A percentile compares a stretch with the other conserved stretches of the same genome.
Evolutionary conservation across 176 grass and related monocot species (phyloP).

Genomic region (Rhynchospora breviuscula): DNA sequence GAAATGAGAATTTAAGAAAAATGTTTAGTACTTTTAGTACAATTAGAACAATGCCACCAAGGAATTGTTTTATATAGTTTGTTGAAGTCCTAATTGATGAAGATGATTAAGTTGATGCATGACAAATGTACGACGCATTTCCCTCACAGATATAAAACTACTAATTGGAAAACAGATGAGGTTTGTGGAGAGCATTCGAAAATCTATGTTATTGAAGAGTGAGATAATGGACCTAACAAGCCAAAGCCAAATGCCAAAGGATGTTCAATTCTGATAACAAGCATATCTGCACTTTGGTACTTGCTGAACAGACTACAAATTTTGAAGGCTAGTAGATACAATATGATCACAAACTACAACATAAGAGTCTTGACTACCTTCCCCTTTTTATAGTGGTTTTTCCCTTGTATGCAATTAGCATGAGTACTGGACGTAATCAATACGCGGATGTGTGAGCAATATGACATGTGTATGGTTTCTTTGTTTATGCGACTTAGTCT

Average conservation of each 20-base stretch:
- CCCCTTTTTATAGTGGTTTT: slow-evolving; percentile 19
- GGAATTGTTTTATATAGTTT: not conserved
- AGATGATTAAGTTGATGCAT: not conserved
- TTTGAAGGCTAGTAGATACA: not conserved
- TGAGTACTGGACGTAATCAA: not conserved
- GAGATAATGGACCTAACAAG: slow-evolving; percentile 12
- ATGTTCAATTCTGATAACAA: slow-evolving; percentile 30
- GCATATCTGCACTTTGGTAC: slow-evolving; percentile 13
- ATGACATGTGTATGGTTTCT: not conserved
- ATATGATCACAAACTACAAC: slow-evolving; percentile 3
- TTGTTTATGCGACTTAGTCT: not conserved
- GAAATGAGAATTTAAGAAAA: not conserved
- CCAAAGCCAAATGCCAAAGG: slow-evolving; percentile 26
- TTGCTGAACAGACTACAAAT: not conserved
- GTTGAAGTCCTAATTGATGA: not conserved
- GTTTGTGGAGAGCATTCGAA: not conserved
- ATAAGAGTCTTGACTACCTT: not conserved
- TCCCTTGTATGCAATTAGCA: not conserved
- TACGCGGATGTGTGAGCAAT: not conserved
- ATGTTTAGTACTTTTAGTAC: not conserved
- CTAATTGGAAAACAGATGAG: not conserved
- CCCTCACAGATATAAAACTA: too few relatives aligned
- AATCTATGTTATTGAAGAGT: not conserved
- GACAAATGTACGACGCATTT: not conserved
- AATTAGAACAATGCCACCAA: not conserved